Base-by-base conservation (phyloP, 345 rosid species). In the Melaleuca alternifolia region DNA sequence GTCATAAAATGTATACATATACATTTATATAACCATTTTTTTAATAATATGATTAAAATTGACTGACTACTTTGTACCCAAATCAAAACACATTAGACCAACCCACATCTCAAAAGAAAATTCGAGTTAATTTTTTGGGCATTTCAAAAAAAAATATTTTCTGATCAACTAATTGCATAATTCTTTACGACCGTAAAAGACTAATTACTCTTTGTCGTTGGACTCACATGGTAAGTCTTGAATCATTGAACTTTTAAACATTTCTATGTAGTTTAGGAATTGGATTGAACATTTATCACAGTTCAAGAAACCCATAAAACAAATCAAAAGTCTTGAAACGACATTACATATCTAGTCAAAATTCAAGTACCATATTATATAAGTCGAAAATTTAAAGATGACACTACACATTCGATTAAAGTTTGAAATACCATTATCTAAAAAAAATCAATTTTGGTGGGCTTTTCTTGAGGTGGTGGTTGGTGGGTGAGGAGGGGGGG, bases 311-410 rank as follows among this genome's bases (percentile, higher is more conserved):
- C 41, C 41, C 4, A 41, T 2, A 41, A 41, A 41, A 41, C 4
- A 41, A 41, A 41, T 52, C 54, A 6, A 52, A 52, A 6, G 20
- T 52, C 7, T 6, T 1, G 7, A 3, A 7, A 54, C 26, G 57
- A 54, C 9, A 54, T 7, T 21, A 8, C 57, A 21, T 21, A 23
- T 54, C 4, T 0, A 1, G 26, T 3, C 5, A 33, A 51, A 33
- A 0, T 16, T 65, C 1, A 8, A 0, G 6, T 4, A 5, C 0
- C 6, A 2, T 1, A 10, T 10, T 18, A 1, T 0, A 18, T 2
- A 21, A 9, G 18, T 71, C 8, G 33, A 37, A 71, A 71, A 0
- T 33, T 65, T 5, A 8, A 16, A 6, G 6, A 20, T 3, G 2
- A 16, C 8, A 33, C 9, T 21, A 2, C 2, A 1, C 0, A 1